Evolutionary conservation across 805 yeast genomes (phyloP), one percentile per base, ranked within the genome.

Genomic region (Saccharomycopsis sp.): DNA sequence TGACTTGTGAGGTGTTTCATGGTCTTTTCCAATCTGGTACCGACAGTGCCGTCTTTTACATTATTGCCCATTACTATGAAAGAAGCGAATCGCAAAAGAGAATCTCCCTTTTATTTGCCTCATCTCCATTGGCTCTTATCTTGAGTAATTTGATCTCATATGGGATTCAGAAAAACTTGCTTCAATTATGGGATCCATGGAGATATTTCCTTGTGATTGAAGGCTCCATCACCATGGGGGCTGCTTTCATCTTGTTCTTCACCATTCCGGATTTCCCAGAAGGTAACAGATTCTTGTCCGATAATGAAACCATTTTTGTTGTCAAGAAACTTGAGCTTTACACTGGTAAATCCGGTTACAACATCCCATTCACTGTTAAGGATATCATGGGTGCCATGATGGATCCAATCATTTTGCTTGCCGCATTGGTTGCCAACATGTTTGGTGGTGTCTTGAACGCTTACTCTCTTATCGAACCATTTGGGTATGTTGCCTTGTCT

Each of bases 1-100:
- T 75, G 35, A 76, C 73, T 7, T 72, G 81, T 39, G 71, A 88
- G 41, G 68, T 79, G 44, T 62, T 81, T 30, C 65, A 81, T 16
- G 89, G 89, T 46, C 53, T 75, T 27, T 69, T 76, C 45, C 88
- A 80, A 59, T 71, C 83, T 20, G 80, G 85, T 23, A 71, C 80
- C 51, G 80, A 80, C 62, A 87, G 88, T 1, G 80, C 84, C 19
- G 74, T 81, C 49, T 81, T 80, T 57, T 81, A 80, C 56, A 65
- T 80, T 42, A 63, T 80, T 52, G 67, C 82, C 23, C 73, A 75
- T 57, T 80, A 77, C 64, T 80, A 80, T 59, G 64, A 74, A 26
- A 69, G 79, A 40, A 59, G 59, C 15, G 89, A 81, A 57, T 71
- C 85, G 12, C 85, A 79, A 60, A 71, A 75, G 54, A 62, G 89